These are phyloP conservation scores for Angomonas ambiguus DNA, from an alignment of 208 protist genomes.

Conservation along the genomic window DNA sequence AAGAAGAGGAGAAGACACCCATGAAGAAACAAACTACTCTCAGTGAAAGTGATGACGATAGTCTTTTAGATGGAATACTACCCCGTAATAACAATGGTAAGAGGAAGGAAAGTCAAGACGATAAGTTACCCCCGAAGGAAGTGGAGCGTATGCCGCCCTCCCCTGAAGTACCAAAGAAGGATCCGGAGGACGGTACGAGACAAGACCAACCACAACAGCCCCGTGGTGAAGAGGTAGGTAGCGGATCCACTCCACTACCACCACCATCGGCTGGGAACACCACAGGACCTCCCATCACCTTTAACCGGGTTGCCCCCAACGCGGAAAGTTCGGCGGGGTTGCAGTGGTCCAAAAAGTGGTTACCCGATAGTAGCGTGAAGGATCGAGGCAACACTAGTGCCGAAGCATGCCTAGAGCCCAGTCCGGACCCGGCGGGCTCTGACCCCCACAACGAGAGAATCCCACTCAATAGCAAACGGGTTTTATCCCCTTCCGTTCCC, in stretches of 20 bases:
- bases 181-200: neutral
- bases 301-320: neutral
- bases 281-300: neutral
- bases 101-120: neutral
- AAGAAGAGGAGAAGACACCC: neutral
- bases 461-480: neutral
- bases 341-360: slow-evolving; percentile 5
- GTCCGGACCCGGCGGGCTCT: neutral
- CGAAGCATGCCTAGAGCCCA: neutral
- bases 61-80: slow-evolving; percentile 5
- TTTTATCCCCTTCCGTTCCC: neutral
- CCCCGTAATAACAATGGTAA: neutral
- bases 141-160: neutral
- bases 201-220: too few relatives aligned
- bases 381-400: neutral
- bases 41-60: neutral
- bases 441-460: neutral
- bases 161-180: neutral
- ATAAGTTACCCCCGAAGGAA: neutral
- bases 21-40: neutral
- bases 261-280: too few relatives aligned
- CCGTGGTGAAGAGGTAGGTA: too few relatives aligned
- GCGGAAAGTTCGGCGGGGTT: neutral
- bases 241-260: too few relatives aligned
- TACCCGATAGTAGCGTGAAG: neutral